Evolutionary conservation across 2,329 filamentous ascomycete genomes (phyloP).

Genomic region (Stagonosporopsis rhizophila): DNA sequence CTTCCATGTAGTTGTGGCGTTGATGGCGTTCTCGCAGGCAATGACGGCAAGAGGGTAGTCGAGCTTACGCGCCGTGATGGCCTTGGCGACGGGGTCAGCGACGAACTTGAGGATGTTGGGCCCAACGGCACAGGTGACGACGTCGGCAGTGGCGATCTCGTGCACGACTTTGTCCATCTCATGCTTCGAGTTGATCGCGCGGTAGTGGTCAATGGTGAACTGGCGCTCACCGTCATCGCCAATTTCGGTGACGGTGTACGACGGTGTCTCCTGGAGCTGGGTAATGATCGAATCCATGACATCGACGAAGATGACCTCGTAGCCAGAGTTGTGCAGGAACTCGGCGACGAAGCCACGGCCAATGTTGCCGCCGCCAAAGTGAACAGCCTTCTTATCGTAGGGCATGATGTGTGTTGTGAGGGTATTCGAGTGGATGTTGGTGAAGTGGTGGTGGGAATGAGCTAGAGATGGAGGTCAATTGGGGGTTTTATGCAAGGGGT

Average conservation of each 20-base stretch:
- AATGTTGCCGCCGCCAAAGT: conserved; percentile 63
- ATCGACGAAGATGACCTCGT: conserved; percentile 95
- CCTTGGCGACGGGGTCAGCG: conserved; percentile 93
- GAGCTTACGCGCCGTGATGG: conserved; percentile 76
- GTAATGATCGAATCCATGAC: conserved; percentile 86
- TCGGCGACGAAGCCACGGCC: conserved; percentile 57
- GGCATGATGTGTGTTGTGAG: conserved; percentile 35
- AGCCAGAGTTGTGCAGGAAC: conserved; percentile 93
- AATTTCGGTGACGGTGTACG: conserved; percentile 93
- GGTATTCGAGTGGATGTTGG: background rate
- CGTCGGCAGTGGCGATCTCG: conserved; percentile 84
- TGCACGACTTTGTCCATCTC: conserved; percentile 81
- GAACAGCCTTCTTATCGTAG: conserved; percentile 58
- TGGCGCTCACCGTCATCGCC: conserved; percentile 80
- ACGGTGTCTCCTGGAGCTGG: conserved; percentile 73
- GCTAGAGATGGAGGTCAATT: conserved; percentile 9
- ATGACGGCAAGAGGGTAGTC: conserved; percentile 83
- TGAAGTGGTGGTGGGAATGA: conserved; percentile 8
- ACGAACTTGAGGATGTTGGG: conserved; percentile 97
- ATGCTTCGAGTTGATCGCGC: conserved; percentile 92
- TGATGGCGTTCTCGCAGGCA: conserved; percentile 97
- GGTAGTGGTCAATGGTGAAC: conserved; percentile 91
- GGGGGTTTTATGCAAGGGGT: background rate
- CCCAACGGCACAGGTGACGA: conserved; percentile 96
- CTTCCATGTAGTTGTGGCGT: conserved; percentile 87